Evolutionary conservation across 106 monocot species (phyloP).

Genomic region (Platanthera guangdongensis): DNA sequence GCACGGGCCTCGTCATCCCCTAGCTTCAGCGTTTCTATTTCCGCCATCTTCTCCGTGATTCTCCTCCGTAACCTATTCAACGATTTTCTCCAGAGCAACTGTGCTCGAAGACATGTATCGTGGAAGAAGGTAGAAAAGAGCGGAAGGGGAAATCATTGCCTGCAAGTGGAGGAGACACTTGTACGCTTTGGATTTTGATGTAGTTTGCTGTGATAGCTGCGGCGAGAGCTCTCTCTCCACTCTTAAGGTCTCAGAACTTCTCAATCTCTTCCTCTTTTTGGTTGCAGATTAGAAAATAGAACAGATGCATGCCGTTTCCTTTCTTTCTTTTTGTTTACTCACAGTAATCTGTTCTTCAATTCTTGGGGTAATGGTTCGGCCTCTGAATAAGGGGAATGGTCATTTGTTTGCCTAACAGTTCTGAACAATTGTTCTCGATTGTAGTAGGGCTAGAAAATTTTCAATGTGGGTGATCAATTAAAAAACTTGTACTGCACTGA

Average conservation of each 20-base stretch:
- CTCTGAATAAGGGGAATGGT: neutral
- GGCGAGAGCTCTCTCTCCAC: constrained; percentile 98
- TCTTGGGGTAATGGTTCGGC: neutral
- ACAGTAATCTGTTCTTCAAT: neutral
- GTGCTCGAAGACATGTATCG: too few relatives aligned
- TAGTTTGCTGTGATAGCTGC: constrained; percentile 95
- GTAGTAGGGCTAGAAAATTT: neutral
- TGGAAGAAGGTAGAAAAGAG: too few relatives aligned
- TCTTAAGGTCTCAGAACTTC: constrained; percentile 24
- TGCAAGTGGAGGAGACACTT: neutral
- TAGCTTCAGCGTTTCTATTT: too few relatives aligned
- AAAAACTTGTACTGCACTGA: too few relatives aligned
- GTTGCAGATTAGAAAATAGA: constrained; percentile 21
- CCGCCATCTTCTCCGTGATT: too few relatives aligned
- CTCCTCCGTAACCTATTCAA: too few relatives aligned
- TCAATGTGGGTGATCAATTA: neutral
- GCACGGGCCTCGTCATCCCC: too few relatives aligned
- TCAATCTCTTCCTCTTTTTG: neutral
- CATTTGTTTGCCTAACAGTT: neutral
- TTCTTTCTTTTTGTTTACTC: neutral
- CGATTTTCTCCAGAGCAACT: too few relatives aligned
- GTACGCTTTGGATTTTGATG: constrained; percentile 90
- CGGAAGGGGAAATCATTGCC: too few relatives aligned
- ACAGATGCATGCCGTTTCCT: constrained; percentile 59
- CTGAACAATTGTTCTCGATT: neutral